phyloP scores from a whole-genome alignment of 2,329 filamentous ascomycete genomes.

The Penicillium sp. region DNA sequence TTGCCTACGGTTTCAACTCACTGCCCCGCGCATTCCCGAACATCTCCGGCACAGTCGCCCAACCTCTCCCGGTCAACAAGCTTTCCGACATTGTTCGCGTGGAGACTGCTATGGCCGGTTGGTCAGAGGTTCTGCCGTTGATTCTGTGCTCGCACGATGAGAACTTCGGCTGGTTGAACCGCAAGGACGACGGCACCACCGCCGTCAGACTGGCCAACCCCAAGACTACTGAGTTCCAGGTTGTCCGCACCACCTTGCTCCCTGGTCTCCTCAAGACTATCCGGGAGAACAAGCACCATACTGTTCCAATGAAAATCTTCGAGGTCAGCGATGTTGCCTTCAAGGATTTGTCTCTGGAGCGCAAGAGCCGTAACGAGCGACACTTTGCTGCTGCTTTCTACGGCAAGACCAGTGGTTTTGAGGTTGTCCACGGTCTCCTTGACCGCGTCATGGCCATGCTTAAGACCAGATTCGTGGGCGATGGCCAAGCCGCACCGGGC shows the following conservation, averaged over 20 bases:
- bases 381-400: conserved; percentile 97
- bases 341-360: conserved; percentile 77
- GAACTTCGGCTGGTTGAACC: conserved; percentile 94
- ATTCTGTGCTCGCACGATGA: conserved; percentile 97
- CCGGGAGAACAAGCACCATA: conserved; percentile 85
- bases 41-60: conserved; percentile 79
- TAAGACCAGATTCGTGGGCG: conserved; percentile 71
- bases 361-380: conserved; percentile 85
- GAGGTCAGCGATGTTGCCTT: conserved; percentile 88
- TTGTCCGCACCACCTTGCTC: conserved; percentile 80
- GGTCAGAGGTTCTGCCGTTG: conserved; percentile 92
- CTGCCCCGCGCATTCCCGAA: conserved; percentile 82
- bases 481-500: conserved; percentile 58
- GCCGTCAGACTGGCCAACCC: conserved; percentile 85
- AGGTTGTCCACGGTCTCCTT: conserved; percentile 88
- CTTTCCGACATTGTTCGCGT: conserved; percentile 83
- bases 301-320: conserved; percentile 85
- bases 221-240: conserved; percentile 89
- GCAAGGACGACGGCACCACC: conserved; percentile 77
- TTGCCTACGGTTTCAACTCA: conserved; percentile 96
- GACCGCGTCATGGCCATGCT: conserved; percentile 93
- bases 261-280: conserved; percentile 91
- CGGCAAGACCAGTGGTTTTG: conserved; percentile 90
- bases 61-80: conserved; percentile 89
- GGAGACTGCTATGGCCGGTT: conserved; percentile 89